Conservation (phyloP, 768 basidiomycete genomes). For the Lentinula detonsa region DNA sequence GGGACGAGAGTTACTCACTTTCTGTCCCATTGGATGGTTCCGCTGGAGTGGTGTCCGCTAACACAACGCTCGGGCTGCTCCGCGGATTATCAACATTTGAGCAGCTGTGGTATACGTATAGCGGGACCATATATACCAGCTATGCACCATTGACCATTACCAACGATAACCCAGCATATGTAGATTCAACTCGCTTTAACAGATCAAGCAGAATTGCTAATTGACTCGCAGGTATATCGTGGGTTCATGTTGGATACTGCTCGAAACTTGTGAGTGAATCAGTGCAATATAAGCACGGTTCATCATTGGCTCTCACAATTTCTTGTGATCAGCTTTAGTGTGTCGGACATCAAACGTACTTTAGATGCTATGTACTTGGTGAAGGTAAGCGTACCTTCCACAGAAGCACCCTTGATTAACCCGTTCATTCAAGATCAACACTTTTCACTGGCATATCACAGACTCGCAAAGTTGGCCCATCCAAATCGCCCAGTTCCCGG, state of each 20-base stretch:
- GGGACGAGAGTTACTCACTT: conserved; percentile 59
- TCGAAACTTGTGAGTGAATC: conserved; percentile 55
- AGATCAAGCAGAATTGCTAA: neutral
- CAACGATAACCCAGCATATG: conserved; percentile 60
- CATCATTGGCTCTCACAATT: neutral
- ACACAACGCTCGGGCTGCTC: conserved; percentile 60
- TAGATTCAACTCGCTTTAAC: conserved; percentile 22
- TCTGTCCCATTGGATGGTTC: conserved; percentile 47
- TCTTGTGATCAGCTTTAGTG: neutral
- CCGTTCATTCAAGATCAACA: conserved; percentile 45
- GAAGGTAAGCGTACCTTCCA: conserved; percentile 33
- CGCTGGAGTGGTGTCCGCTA: conserved; percentile 49
- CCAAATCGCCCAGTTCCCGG: conserved; percentile 51
- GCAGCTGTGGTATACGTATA: conserved; percentile 57
- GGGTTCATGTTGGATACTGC: conserved; percentile 80
- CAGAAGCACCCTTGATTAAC: neutral
- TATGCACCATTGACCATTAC: conserved; percentile 51
- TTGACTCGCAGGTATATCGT: conserved; percentile 50
- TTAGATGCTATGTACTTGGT: conserved; percentile 75
- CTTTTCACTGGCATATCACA: conserved; percentile 81
- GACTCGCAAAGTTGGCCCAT: conserved; percentile 83
- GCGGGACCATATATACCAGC: conserved; percentile 42
- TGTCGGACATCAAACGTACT: conserved; percentile 29
- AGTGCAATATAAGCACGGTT: neutral
- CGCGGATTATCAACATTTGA: conserved; percentile 75